phyloP scores from a whole-genome alignment of 2,329 filamentous ascomycete genomes.

The Nothophoma quercina region DNA sequence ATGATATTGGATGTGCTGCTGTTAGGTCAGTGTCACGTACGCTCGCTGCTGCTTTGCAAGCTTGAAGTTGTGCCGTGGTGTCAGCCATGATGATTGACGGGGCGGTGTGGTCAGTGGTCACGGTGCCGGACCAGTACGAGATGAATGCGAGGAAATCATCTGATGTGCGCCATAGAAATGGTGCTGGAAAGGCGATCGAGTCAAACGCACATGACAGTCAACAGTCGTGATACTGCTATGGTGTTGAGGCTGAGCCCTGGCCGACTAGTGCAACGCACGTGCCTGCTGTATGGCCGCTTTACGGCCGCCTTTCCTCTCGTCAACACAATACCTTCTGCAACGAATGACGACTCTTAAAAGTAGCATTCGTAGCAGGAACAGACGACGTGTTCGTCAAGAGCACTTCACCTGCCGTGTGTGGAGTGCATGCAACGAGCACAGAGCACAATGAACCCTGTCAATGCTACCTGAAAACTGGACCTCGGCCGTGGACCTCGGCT shows the following conservation, averaged over 20 bases:
- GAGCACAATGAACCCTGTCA: constrained; percentile 4
- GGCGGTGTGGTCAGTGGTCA: not conserved
- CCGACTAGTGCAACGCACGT: constrained; percentile 29
- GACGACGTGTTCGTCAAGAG: not conserved
- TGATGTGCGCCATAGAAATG: constrained; percentile 7
- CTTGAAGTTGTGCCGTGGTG: constrained; percentile 32
- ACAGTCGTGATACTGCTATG: constrained; percentile 24
- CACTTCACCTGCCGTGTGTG: not conserved
- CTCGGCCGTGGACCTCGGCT: constrained; percentile 48
- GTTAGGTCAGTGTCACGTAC: constrained; percentile 40
- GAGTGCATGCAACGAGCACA: constrained; percentile 3
- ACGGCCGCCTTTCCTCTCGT: not conserved
- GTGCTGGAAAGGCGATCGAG: constrained; percentile 10
- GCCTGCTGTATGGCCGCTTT: constrained; percentile 12
- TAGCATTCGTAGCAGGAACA: not conserved
- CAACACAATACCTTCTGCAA: not conserved
- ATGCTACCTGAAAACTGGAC: constrained; percentile 27
- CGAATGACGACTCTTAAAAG: not conserved
- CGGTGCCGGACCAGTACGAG: not conserved
- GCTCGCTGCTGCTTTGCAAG: constrained; percentile 42
- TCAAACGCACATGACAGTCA: constrained; percentile 1
- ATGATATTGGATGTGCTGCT: not conserved
- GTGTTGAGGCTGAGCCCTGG: constrained; percentile 34
- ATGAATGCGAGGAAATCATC: constrained; percentile 4
- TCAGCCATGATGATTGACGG: constrained; percentile 37